Percentiles rank a stretch among this genome's conserved stretches.
These are phyloP conservation scores for Peronosclerospora sorghi DNA, from an alignment of 352 stramenopile species.

Conservation along the genomic window DNA sequence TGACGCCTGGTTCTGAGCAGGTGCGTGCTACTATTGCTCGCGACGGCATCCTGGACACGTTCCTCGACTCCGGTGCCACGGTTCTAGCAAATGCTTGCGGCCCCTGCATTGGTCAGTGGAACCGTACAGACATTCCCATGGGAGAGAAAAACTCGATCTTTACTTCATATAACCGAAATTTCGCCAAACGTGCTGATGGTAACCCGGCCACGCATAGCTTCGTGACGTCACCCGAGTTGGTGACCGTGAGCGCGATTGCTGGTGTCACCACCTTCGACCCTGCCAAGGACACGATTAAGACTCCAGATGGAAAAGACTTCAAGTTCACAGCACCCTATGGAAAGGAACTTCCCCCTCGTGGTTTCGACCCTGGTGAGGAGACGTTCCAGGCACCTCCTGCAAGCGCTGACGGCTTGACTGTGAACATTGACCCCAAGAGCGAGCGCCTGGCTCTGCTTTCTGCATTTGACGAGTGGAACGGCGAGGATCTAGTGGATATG, in stretches of 20 bases:
- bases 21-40: conserved; percentile 86
- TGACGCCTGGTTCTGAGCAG: conserved; percentile 89
- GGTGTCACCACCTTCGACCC: conserved; percentile 87
- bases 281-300: conserved; percentile 82
- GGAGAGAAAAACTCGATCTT: conserved; percentile 91
- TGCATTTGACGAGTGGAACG: conserved; percentile 84
- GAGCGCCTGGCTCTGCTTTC: conserved; percentile 82
- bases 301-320: conserved; percentile 77
- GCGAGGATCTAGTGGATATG: conserved; percentile 81
- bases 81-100: conserved; percentile 89
- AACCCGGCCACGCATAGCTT: conserved; percentile 90
- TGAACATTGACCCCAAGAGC: conserved; percentile 75
- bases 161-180: conserved; percentile 93
- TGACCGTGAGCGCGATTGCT: conserved; percentile 85
- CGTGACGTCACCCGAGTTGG: conserved; percentile 87
- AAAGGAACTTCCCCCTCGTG: conserved; percentile 84
- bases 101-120: conserved; percentile 92
- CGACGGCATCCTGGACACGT: conserved; percentile 86
- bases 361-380: conserved; percentile 87
- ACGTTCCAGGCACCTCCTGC: conserved; percentile 85
- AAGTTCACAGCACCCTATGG: conserved; percentile 87
- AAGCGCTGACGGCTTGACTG: conserved; percentile 48
- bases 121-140: conserved; percentile 79
- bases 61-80: conserved; percentile 80
- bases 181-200: conserved; percentile 90